Base-by-base conservation (phyloP, 768 basidiomycete species). In the Termitomyces sp. region DNA sequence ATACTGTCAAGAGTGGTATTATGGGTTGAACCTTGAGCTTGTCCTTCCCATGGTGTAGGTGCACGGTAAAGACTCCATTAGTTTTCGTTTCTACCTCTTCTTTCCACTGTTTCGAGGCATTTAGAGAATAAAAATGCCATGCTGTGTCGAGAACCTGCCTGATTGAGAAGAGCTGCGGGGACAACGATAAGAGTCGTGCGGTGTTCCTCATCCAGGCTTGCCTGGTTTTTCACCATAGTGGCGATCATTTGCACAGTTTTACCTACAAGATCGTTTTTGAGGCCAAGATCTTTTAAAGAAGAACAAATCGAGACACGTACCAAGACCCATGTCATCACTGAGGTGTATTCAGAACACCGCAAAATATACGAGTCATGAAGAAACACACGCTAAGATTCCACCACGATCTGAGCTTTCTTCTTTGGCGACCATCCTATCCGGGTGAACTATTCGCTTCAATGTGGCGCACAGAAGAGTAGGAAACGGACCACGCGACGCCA, bases 161-260 rank as follows among this genome's bases (percentile, higher is more conserved):
- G 90, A 38, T 82, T 76, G 14, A 92, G 75, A 31, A 94, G 76
- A 6, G 89, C 89, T 0, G 89, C 82, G 1, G 89, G 90, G 2
- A 90, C 89, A 19, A 93, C 80, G 53, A 93, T 80, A 2, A 92
- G 80, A 9, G 86, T 92, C 0, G 83, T 82, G 45, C 78, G 78
- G 53, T 64, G 61, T 17, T 75, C 69, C 17, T 82, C 80, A 29
- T 81, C 73, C 0, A 67, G 62, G 0, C 66, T 65, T 0, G 89
- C 84, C 63, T 77, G 76, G 63, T 91, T 89, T 65, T 77, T 77
- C 19, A 79, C 82, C 83, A 92, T 90, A 0, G 84, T 82, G 3
- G 90, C 90, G 46, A 92, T 90, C 82, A 87, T 86, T 66, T 90
- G 87, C 1, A 90, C 83, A 8, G 87, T 89, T 72, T 90, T 88